phyloP scores from a whole-genome alignment of 768 basidiomycete species.

The Tricholoma furcatifolium region DNA sequence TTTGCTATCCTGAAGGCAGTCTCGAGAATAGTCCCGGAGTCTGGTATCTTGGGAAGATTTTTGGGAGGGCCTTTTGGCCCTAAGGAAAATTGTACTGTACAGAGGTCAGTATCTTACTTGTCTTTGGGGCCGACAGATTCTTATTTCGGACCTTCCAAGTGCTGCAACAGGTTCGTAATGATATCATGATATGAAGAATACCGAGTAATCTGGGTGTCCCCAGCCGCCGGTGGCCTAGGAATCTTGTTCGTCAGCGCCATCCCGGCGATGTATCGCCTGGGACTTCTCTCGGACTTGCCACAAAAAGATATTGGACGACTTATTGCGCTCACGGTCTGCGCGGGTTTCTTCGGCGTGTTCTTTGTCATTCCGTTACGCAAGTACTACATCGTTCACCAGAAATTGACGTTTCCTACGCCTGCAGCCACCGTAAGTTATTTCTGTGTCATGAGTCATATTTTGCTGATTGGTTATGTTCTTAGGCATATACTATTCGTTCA shows the following conservation, averaged over 20 bases:
- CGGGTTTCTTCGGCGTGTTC: constrained; percentile 62
- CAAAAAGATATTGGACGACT: constrained; percentile 53
- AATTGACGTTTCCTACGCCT: constrained; percentile 62
- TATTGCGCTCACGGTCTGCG: constrained; percentile 51
- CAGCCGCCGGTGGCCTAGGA: constrained; percentile 56
- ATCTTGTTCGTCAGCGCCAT: constrained; percentile 59
- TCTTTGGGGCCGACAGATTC: not conserved
- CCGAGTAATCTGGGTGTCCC: constrained; percentile 3
- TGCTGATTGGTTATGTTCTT: not conserved
- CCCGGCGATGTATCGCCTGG: constrained; percentile 59
- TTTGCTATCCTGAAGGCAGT: constrained; percentile 61
- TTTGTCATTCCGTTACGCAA: constrained; percentile 65
- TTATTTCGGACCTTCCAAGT: constrained; percentile 21
- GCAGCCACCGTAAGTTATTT: constrained; percentile 49
- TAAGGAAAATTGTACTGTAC: constrained; percentile 66
- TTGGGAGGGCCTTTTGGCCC: constrained; percentile 61
- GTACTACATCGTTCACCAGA: constrained; percentile 63
- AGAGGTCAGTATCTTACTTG: constrained; percentile 33
- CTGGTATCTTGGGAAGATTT: constrained; percentile 40
- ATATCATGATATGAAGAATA: constrained; percentile 6
- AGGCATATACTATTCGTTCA: constrained; percentile 63
- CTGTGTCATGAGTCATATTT: not conserved
- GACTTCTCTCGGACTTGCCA: constrained; percentile 44
- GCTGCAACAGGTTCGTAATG: constrained; percentile 44
- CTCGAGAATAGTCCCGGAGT: constrained; percentile 46